Evolutionary conservation across 495 filamentous ascomycete genomes (phyloP), one percentile per base, ranked within the genome.

Genomic region (Cercophora scortea): DNA sequence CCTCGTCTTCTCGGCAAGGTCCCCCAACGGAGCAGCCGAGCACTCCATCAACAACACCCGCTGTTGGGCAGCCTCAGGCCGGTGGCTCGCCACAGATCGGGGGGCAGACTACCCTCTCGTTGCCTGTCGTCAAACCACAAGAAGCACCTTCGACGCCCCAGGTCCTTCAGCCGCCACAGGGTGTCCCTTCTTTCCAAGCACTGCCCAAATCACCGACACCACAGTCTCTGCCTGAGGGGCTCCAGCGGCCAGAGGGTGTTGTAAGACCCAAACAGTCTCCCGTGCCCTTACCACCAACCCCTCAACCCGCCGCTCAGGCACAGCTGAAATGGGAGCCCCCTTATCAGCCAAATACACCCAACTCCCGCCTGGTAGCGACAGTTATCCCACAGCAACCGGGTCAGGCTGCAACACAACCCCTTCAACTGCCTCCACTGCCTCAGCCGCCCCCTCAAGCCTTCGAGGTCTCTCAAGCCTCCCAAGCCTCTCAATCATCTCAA

Each of bases 281-380:
- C 0, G 34, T 32, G 1, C 46, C 42, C 32, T 50, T n/a, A 36
- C 53, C 49, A 2, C 13, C 44, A 6, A 47, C 38, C 32, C 40
- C 47, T 25, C 60, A 58, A 36, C 15, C 48, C 19, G 44, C 50
- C 32, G 40, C 54, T 45, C 61, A 62, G 35, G 63, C 59, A 6
- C 54, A 65, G 32, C 60, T 73, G 44, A 76, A 73, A 60, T 78
- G 74, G 75, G 77, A 79, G 51, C 72, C 70, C 7, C 73, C 66
- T 8, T 80, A 79, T 48, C 74, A 76, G 47, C 70, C 64, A 43
- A 52, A 55, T 41, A 47, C 52, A 36, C 32, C 58, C 6, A 45
- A 50, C 32, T 60, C 55, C 42, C 70, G 52, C 46, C 65, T 46
- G n/a, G 50, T n/a, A 40, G 32, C 35, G 44, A 57, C 10, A 44